A percentile compares a stretch with the other conserved stretches of the same genome.
phyloP scores from a whole-genome alignment of 345 rosid species.

The Lagerstroemia speciosa region DNA sequence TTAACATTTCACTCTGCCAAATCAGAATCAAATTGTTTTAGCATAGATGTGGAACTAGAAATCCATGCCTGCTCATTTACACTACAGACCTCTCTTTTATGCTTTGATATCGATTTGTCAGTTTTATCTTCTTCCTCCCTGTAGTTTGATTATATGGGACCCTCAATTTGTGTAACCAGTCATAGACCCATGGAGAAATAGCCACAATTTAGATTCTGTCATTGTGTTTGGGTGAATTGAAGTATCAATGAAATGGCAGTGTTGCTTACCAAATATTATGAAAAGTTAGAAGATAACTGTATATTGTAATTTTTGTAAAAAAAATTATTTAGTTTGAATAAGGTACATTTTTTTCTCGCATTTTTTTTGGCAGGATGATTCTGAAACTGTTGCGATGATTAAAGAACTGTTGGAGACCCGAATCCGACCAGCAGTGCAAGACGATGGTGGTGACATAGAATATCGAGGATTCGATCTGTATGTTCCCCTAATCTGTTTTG shows the following conservation, averaged over 20 bases:
- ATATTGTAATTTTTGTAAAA: background rate
- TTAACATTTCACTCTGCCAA: background rate
- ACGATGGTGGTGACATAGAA: constrained; percentile 96
- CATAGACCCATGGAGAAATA: background rate
- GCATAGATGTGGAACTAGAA: background rate
- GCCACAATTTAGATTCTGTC: background rate
- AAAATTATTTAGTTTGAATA: background rate
- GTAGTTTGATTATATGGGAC: background rate
- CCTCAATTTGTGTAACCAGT: background rate
- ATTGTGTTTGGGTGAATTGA: background rate
- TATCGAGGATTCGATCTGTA: constrained; percentile 80
- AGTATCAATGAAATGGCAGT: background rate
- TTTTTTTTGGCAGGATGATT: constrained; percentile 61
- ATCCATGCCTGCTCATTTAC: background rate
- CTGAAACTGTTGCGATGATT: constrained; percentile 96
- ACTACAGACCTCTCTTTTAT: background rate
- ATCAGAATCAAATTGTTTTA: background rate
- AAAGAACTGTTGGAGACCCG: constrained; percentile 96
- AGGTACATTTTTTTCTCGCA: background rate
- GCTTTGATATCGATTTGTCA: background rate
- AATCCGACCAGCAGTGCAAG: constrained; percentile 95
- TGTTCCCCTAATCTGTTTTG: constrained; percentile 17
- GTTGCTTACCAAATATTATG: background rate
- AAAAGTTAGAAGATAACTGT: background rate
- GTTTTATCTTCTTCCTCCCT: background rate